Evolutionary conservation across 192 early-diverging fungal genomes (phyloP).

Genomic region (Cetraspora pellucida): DNA sequence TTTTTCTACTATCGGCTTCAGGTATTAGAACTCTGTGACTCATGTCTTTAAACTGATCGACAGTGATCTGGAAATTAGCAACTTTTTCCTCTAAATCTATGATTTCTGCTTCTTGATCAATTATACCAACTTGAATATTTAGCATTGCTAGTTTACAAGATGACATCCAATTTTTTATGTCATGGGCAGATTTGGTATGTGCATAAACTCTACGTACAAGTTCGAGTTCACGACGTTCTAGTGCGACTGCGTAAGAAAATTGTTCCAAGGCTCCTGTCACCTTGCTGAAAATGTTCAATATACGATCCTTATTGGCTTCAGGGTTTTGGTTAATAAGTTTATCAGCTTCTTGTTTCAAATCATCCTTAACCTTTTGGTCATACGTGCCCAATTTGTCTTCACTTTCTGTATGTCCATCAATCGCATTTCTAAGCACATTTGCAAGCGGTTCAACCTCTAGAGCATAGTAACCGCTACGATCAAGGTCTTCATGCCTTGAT

Average conservation of each 20-base stretch:
- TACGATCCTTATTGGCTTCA: conserved; percentile 20
- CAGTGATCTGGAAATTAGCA: neutral
- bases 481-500: conserved; percentile 24
- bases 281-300: conserved; percentile 26
- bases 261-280: conserved; percentile 13
- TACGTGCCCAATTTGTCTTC: conserved; percentile 15
- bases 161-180: conserved; percentile 46
- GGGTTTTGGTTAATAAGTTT: conserved; percentile 18
- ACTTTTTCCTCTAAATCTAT: conserved; percentile 15
- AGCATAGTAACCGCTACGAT: conserved; percentile 25
- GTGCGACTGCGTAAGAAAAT: conserved; percentile 13
- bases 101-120: conserved; percentile 29
- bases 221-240: conserved; percentile 28
- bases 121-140: conserved; percentile 9
- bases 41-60: conserved; percentile 21
- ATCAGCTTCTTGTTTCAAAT: conserved; percentile 31
- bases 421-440: neutral
- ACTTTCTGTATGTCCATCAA: conserved; percentile 14
- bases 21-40: conserved; percentile 6
- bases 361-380: conserved; percentile 14
- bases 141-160: conserved; percentile 33
- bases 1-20: neutral
- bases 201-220: conserved; percentile 41
- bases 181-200: conserved; percentile 45
- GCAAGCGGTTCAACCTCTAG: neutral